Conservation (phyloP, 2,329 filamentous ascomycete species). For the Ampelomyces quisqualis region DNA sequence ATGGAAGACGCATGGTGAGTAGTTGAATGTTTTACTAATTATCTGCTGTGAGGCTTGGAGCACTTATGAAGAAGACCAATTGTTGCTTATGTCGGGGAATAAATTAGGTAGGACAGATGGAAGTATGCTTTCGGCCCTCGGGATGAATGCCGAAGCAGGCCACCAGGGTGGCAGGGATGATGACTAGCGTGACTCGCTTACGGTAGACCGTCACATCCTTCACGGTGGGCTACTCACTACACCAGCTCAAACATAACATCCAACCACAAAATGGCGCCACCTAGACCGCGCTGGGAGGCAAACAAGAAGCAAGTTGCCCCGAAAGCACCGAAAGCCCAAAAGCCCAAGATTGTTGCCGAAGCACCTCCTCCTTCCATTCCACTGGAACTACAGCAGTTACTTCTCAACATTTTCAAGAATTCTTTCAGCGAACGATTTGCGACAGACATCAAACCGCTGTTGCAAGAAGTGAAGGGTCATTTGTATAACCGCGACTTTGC, state of each 20-base stretch:
- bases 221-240: too few relatives aligned
- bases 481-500: slow-evolving; percentile 84
- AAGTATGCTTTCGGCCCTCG: too few relatives aligned
- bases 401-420: slow-evolving; percentile 71
- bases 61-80: too few relatives aligned
- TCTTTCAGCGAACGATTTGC: slow-evolving; percentile 54
- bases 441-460: slow-evolving; percentile 54
- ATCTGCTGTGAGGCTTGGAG: too few relatives aligned
- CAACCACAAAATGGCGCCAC: slow-evolving; percentile 10
- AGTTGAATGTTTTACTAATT: too few relatives aligned
- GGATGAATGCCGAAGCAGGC: not conserved
- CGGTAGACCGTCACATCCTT: not conserved
- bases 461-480: slow-evolving; percentile 83
- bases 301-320: slow-evolving; percentile 6
- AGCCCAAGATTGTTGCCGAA: slow-evolving; percentile 9
- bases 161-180: not conserved
- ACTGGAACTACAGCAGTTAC: slow-evolving; percentile 62
- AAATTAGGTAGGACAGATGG: too few relatives aligned
- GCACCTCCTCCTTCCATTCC: slow-evolving; percentile 42
- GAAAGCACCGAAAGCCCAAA: slow-evolving; percentile 12
- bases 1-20: slow-evolving; percentile 55
- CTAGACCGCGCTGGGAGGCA: slow-evolving; percentile 7
- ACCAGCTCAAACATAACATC: too few relatives aligned
- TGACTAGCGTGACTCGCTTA: slow-evolving; percentile 1
- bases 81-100: not conserved